These are phyloP conservation scores for Aspergillus latus DNA, from an alignment of 2,329 filamentous ascomycete species.

Conservation along the genomic window DNA sequence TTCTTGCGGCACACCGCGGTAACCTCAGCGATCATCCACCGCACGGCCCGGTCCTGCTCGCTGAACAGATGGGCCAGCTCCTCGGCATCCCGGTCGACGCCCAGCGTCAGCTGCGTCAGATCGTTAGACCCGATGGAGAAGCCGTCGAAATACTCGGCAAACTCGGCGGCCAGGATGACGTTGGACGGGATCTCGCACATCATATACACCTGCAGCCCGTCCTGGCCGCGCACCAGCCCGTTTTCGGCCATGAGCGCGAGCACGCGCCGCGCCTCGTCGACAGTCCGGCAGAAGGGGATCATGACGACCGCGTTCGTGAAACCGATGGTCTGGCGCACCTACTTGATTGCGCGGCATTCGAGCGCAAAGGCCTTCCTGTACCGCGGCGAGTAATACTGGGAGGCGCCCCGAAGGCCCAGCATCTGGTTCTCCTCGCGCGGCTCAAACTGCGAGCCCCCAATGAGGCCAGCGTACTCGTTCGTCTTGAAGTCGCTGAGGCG, in stretches of 20 bases:
- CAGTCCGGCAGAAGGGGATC: conserved; percentile 43
- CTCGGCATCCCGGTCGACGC: conserved; percentile 41
- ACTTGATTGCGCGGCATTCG: conserved; percentile 42
- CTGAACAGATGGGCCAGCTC: conserved; percentile 41
- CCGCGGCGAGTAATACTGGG: conserved; percentile 42
- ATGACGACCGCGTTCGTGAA: conserved; percentile 41
- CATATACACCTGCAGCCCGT: conserved; percentile 41
- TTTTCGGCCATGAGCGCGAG: conserved; percentile 39
- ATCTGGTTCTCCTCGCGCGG: conserved; percentile 44
- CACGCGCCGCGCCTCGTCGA: conserved; percentile 37
- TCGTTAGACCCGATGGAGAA: conserved; percentile 47
- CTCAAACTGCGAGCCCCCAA: conserved; percentile 43
- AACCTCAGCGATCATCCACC: conserved; percentile 40
- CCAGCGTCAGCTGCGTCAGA: conserved; percentile 43
- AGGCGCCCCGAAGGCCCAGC: conserved; percentile 45
- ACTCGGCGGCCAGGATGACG: conserved; percentile 39
- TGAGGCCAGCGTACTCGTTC: conserved; percentile 43
- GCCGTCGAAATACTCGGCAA: conserved; percentile 41
- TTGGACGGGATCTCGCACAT: conserved; percentile 48
- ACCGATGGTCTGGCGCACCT: conserved; percentile 40
- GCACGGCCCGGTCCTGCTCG: conserved; percentile 43
- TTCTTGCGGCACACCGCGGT: conserved; percentile 29
- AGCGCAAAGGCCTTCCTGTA: conserved; percentile 43
- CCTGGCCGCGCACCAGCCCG: conserved; percentile 38
- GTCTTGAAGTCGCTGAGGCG: conserved; percentile 46